A percentile compares a stretch with the other conserved stretches of the same genome.
phyloP scores from a whole-genome alignment of 2,329 filamentous ascomycete species.

The Trichoderma sp. region DNA sequence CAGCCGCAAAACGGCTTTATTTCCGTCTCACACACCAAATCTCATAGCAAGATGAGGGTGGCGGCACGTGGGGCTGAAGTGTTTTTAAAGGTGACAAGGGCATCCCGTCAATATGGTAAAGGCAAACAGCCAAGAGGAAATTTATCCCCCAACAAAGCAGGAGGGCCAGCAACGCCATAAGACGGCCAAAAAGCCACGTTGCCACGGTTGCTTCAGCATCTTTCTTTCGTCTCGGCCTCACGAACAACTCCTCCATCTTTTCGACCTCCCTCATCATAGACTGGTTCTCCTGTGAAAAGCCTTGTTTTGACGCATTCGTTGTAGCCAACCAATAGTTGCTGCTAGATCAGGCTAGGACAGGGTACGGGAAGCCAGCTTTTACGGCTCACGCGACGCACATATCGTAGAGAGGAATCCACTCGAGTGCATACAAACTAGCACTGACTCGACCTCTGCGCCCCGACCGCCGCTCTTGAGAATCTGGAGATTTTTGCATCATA shows the following conservation, averaged over 20 bases:
- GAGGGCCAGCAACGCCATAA: slow-evolving; percentile 6
- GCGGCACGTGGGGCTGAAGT: slow-evolving; percentile 4
- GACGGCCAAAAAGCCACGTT: slow-evolving; percentile 3
- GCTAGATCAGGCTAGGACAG: background rate
- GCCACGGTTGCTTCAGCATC: slow-evolving; percentile 2
- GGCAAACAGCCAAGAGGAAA: background rate
- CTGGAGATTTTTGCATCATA: slow-evolving; percentile 17
- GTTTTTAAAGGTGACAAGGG: slow-evolving; percentile 9
- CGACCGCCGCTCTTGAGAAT: slow-evolving; percentile 18
- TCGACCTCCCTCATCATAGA: background rate
- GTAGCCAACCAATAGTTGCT: slow-evolving; percentile 11
- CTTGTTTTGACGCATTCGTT: background rate
- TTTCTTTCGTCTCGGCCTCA: background rate
- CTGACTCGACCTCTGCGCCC: slow-evolving; percentile 10
- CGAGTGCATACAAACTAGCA: slow-evolving; percentile 18
- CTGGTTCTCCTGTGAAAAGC: background rate
- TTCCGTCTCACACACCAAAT: background rate
- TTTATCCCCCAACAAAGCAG: slow-evolving; percentile 5
- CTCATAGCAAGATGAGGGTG: background rate
- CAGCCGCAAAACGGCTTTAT: background rate
- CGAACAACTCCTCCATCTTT: background rate
- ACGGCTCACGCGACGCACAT: slow-evolving; percentile 16
- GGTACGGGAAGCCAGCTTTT: background rate
- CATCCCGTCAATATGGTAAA: slow-evolving; percentile 11
- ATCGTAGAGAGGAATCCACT: slow-evolving; percentile 12